phyloP scores from a whole-genome alignment of 1,139 yeast genomes.

The Debaryomyces sp. region DNA sequence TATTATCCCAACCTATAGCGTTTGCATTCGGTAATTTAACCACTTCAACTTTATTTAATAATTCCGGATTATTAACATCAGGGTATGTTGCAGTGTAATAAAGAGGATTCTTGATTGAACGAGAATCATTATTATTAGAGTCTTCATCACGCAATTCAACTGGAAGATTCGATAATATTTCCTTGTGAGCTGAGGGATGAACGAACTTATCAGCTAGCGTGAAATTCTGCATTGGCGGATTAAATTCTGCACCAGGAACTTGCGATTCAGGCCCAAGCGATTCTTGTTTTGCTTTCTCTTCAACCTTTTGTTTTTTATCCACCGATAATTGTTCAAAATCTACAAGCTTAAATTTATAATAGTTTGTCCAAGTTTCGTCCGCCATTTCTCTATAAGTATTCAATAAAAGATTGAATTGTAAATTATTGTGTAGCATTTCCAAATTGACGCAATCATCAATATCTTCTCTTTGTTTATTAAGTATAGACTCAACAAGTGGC shows the following conservation, averaged over 20 bases:
- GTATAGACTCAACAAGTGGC: constrained; percentile 31
- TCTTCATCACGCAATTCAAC: constrained; percentile 32
- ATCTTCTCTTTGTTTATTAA: constrained; percentile 33
- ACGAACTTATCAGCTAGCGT: constrained; percentile 29
- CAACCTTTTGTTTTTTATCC: not conserved
- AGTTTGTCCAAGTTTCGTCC: constrained; percentile 42
- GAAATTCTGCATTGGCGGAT: not conserved
- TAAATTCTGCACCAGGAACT: not conserved
- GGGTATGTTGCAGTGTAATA: constrained; percentile 36
- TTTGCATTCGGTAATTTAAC: constrained; percentile 50
- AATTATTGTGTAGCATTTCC: constrained; percentile 48
- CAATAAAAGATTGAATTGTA: constrained; percentile 43
- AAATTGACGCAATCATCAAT: constrained; percentile 43
- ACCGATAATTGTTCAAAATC: constrained; percentile 42
- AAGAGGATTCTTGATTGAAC: constrained; percentile 39
- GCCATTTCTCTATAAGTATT: constrained; percentile 47
- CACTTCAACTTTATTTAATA: constrained; percentile 42
- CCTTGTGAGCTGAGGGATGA: constrained; percentile 36
- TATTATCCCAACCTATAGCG: constrained; percentile 51
- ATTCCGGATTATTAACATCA: constrained; percentile 36
- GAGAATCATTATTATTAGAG: constrained; percentile 17
- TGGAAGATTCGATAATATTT: constrained; percentile 37
- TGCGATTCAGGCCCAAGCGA: not conserved
- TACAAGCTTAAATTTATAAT: constrained; percentile 39
- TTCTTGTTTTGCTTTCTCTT: constrained; percentile 2